A percentile compares a stretch with the other conserved stretches of the same genome.
Conservation (phyloP, 352 stramenopile species). For the Globisporangium mamillatum region DNA sequence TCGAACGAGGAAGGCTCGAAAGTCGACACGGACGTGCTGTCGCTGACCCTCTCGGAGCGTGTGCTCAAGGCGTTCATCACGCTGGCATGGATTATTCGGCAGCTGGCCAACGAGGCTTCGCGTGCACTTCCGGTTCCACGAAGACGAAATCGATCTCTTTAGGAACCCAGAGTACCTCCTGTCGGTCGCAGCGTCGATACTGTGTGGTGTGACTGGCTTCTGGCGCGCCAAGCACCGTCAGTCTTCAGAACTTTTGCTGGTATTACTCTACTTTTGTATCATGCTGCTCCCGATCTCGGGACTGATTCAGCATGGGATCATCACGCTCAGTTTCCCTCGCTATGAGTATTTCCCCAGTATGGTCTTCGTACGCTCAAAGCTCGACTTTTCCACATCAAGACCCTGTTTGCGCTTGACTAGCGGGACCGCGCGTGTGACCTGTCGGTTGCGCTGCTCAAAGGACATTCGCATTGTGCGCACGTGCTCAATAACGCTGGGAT, state of each 20-base stretch:
- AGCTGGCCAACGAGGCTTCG: slow-evolving; percentile 46
- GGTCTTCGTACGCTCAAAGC: slow-evolving; percentile 34
- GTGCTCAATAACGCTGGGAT: slow-evolving; percentile 32
- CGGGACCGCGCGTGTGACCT: neutral
- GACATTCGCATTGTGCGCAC: slow-evolving; percentile 12
- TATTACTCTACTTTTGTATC: slow-evolving; percentile 30
- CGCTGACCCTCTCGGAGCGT: slow-evolving; percentile 33
- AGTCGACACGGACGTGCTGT: slow-evolving; percentile 33
- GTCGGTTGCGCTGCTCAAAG: neutral
- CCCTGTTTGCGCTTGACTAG: slow-evolving; percentile 17
- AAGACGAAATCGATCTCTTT: slow-evolving; percentile 27
- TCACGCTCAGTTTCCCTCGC: slow-evolving; percentile 46
- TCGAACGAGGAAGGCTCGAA: slow-evolving; percentile 43
- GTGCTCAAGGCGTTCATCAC: slow-evolving; percentile 42
- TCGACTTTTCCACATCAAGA: slow-evolving; percentile 23
- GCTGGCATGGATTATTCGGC: slow-evolving; percentile 33
- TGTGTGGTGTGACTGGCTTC: slow-evolving; percentile 1
- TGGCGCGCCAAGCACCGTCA: slow-evolving; percentile 5
- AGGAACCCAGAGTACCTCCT: slow-evolving; percentile 35
- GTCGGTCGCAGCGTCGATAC: slow-evolving; percentile 19
- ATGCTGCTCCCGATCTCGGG: slow-evolving; percentile 60
- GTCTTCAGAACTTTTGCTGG: slow-evolving; percentile 25
- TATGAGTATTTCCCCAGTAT: slow-evolving; percentile 64
- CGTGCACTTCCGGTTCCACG: slow-evolving; percentile 49
- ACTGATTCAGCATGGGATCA: slow-evolving; percentile 71